phyloP scores from a whole-genome alignment of 2,329 filamentous ascomycete genomes.

The Penicillium sp. region DNA sequence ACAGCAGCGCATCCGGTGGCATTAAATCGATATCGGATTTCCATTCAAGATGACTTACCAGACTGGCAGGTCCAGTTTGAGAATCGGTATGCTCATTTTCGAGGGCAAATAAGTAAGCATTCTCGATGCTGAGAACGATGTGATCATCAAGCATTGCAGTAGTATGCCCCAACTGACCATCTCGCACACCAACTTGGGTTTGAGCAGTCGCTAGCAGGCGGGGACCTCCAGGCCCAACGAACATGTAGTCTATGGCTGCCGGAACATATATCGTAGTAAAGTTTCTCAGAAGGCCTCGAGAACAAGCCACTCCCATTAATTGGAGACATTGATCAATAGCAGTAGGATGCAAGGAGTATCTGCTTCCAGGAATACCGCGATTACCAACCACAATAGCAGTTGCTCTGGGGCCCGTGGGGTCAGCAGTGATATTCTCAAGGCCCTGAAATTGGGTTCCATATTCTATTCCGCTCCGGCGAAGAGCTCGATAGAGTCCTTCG shows the following conservation, averaged over 20 bases:
- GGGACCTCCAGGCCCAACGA: not conserved
- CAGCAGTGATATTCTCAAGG: not conserved
- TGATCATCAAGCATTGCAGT: not conserved
- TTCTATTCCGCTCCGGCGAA: not conserved
- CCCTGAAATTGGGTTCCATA: constrained; percentile 8
- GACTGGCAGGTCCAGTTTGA: not conserved
- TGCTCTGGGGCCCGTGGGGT: not conserved
- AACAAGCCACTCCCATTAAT: constrained; percentile 10
- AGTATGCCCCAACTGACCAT: not conserved
- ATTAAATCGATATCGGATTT: constrained; percentile 1
- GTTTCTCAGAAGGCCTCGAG: constrained; percentile 3
- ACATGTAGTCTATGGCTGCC: constrained; percentile 7
- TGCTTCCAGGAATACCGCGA: constrained; percentile 1
- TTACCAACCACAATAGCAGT: constrained; percentile 2
- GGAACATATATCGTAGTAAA: constrained; percentile 8
- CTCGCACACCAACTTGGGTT: not conserved
- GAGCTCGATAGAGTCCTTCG: not conserved
- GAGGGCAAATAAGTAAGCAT: constrained; percentile 2
- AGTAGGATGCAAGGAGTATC: constrained; percentile 11
- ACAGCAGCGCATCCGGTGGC: not conserved
- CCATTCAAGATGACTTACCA: constrained; percentile 5
- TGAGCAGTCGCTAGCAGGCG: not conserved
- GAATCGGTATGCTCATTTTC: constrained; percentile 1
- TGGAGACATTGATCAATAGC: constrained; percentile 18
- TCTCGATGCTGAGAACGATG: not conserved